Evolutionary conservation across 768 basidiomycete genomes (phyloP).

Genomic region (Podaxis pistillaris): DNA sequence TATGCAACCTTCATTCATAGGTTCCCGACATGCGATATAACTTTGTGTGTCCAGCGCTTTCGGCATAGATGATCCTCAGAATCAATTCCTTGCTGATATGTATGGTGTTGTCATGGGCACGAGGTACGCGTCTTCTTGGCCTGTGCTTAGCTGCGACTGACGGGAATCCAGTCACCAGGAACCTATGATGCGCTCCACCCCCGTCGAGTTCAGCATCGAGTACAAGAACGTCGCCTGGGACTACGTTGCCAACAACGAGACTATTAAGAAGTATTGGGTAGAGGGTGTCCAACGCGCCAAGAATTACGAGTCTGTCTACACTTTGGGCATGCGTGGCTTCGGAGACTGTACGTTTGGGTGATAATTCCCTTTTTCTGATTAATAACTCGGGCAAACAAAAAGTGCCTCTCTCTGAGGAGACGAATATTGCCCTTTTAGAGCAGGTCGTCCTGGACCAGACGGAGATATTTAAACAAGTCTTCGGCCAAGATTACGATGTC

Average conservation of each 20-base stretch:
- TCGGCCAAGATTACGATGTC: slow-evolving; percentile 41
- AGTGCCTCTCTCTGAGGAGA: slow-evolving; percentile 53
- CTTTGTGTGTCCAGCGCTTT: slow-evolving; percentile 40
- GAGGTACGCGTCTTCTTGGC: slow-evolving; percentile 30
- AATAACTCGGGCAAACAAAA: background rate
- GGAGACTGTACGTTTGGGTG: slow-evolving; percentile 41
- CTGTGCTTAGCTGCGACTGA: background rate
- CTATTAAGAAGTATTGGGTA: slow-evolving; percentile 61
- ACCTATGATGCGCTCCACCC: slow-evolving; percentile 72
- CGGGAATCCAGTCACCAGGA: slow-evolving; percentile 54
- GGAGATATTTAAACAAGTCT: slow-evolving; percentile 53
- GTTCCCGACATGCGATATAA: background rate
- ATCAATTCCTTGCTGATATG: slow-evolving; percentile 59
- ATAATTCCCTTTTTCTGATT: background rate
- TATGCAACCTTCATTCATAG: slow-evolving; percentile 16
- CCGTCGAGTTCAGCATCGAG: slow-evolving; percentile 55
- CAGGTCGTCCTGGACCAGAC: slow-evolving; percentile 61
- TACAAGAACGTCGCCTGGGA: slow-evolving; percentile 57
- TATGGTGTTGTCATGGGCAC: slow-evolving; percentile 76
- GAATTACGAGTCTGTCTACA: slow-evolving; percentile 61
- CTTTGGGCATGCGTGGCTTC: slow-evolving; percentile 68
- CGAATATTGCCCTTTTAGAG: slow-evolving; percentile 51
- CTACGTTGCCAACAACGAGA: slow-evolving; percentile 51
- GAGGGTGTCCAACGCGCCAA: slow-evolving; percentile 57
- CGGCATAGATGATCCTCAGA: slow-evolving; percentile 55